Base-by-base conservation (phyloP, 208 protist genomes). In the Leishmania arabica region DNA sequence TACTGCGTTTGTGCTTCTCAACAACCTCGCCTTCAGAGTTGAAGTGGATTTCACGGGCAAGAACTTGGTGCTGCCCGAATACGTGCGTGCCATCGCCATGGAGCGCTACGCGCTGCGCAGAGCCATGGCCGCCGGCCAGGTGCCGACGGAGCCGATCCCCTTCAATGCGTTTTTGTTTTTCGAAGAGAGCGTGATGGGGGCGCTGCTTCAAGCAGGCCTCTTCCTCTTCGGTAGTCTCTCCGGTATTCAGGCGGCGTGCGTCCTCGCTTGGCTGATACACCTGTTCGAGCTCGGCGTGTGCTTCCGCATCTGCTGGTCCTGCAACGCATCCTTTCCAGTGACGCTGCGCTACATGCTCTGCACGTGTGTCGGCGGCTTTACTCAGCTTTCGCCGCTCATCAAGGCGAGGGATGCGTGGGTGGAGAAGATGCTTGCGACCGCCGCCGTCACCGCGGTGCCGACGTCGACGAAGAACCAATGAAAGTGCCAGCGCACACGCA, bases 1-100 rank as follows among this genome's bases (percentile, higher is more conserved):
- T 3, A 24, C 87, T 19, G 5, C 77, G n/a, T 91, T 96, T 76
- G 3, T 91, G 31, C 77, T 94, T n/a, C 60, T 96, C 45, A 96
- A 90, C 78, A 93, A 92, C 71, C 76, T 96, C 21, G 90, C 87
- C 8, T 85, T 87, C 17, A 54, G 75, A 51, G 84, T 78, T 1
- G 86, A 80, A 4, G 75, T 88, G 58, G 85, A 88, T 71, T 82
- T 70, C 19, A 70, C 82, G 0, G 87, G 89, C 15, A 86, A 74
- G 56, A 47, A 64, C 42, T 74, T 88, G 34, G 66, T 93, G 73
- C 17, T 88, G 69, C 86, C 89, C 13, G 79, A 71, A 1, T 79
- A 88, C 75, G 75, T 93, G 45, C 71, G 58, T 54, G n/a, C 54
- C 1, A 47, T 13, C 45, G 78, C 80, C 13, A 58, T n/a, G 40